These are phyloP conservation scores for Eucalyptus decipiens DNA, from an alignment of 345 rosid genomes.

Conservation along the genomic window DNA sequence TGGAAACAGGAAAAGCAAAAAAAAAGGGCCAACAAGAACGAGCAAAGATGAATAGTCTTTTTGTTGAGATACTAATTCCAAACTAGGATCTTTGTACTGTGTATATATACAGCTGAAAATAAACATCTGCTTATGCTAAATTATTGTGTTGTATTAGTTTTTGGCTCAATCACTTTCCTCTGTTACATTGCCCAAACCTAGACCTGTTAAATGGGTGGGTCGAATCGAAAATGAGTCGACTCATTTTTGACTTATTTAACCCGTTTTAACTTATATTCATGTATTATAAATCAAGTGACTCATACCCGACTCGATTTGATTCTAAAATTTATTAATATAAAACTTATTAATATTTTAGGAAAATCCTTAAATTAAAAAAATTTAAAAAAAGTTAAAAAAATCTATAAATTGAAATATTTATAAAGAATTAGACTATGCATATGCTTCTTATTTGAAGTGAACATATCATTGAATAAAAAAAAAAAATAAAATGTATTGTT, in stretches of 20 bases:
- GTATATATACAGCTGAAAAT: background rate
- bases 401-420: too few species aligned
- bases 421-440: too few species aligned
- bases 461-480: too few species aligned
- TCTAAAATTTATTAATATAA: too few species aligned
- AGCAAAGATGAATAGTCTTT: background rate
- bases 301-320: accelerated
- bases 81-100: background rate
- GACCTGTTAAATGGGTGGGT: too few species aligned
- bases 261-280: too few species aligned
- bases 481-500: too few species aligned
- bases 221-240: accelerated
- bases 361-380: too few species aligned
- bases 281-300: accelerated
- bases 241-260: too few species aligned
- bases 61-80: background rate
- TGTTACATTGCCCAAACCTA: background rate
- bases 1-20: background rate
- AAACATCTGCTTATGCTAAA: background rate
- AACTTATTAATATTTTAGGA: too few species aligned
- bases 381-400: too few species aligned
- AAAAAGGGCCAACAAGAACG: background rate
- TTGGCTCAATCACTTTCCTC: background rate
- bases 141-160: background rate
- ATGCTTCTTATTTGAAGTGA: too few species aligned